Evolutionary conservation across 225 moss, liverwort and hornwort genomes (phyloP).

Genomic region (Antitrichia curtipendula): DNA sequence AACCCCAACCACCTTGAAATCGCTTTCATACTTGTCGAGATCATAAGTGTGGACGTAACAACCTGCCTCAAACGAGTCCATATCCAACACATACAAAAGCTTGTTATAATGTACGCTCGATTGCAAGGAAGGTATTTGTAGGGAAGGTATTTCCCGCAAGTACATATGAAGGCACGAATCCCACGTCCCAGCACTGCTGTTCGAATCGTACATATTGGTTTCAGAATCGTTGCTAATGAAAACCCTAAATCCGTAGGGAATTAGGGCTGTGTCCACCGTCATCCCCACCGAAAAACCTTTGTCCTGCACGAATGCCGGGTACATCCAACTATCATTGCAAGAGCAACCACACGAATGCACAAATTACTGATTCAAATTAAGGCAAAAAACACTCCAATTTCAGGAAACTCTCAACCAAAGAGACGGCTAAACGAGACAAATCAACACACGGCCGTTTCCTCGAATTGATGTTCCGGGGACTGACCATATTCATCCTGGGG

Average conservation of each 20-base stretch:
- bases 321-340: not conserved
- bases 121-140: no score
- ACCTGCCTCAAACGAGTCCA: fast-evolving
- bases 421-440: not conserved
- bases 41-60: not conserved
- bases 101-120: not conserved
- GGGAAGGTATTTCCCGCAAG: no score
- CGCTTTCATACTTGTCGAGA: not conserved
- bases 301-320: not conserved
- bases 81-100: not conserved
- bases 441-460: no score
- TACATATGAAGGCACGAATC: no score
- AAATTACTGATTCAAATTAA: not conserved
- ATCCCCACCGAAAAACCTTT: not conserved
- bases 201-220: not conserved
- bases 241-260: not conserved
- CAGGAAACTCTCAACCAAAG: not conserved
- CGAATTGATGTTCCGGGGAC: not conserved
- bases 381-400: not conserved
- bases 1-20: not conserved
- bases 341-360: not conserved
- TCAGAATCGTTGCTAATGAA: not conserved
- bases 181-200: not conserved
- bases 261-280: not conserved
- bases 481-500: not conserved